phyloP scores from a whole-genome alignment of 202 grass and related monocot species.

The Setaria italica region DNA sequence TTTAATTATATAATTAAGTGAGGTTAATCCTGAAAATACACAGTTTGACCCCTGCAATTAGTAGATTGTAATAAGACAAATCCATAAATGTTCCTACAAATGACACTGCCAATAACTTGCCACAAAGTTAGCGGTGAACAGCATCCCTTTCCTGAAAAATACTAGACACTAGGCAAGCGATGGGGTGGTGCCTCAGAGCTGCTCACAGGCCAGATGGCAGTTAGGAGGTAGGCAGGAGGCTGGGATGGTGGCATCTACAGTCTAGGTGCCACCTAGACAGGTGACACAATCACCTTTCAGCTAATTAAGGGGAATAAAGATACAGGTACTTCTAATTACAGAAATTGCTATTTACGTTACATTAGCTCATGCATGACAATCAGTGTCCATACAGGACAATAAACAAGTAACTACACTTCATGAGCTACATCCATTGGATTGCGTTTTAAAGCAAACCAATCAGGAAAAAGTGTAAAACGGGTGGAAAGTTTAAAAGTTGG shows the following conservation, averaged over 20 bases:
- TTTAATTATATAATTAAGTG: slow-evolving; percentile 15
- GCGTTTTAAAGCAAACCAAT: slow-evolving; percentile 4
- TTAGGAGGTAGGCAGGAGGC: not conserved
- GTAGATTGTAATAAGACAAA: slow-evolving; percentile 9
- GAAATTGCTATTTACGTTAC: not conserved
- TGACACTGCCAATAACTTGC: not conserved
- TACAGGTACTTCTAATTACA: slow-evolving; percentile 25
- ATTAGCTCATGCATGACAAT: not conserved
- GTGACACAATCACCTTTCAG: not conserved
- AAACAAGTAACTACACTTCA: slow-evolving; percentile 12
- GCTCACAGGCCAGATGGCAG: not conserved
- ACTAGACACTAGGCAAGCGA: not conserved
- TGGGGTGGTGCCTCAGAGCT: not conserved
- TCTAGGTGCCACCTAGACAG: not conserved
- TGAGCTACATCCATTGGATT: not conserved
- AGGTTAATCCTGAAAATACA: not conserved
- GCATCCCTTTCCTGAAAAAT: not conserved
- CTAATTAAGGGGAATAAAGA: too few relatives aligned
- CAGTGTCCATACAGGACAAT: not conserved
- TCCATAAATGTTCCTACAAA: slow-evolving; percentile 15
- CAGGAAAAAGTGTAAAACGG: not conserved
- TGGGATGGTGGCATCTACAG: not conserved
- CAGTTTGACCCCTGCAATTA: not conserved
- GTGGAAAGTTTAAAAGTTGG: not conserved
- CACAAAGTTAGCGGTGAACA: not conserved